Evolutionary conservation across 441 rosid species (phyloP).

Genomic region (Populus hybrid): DNA sequence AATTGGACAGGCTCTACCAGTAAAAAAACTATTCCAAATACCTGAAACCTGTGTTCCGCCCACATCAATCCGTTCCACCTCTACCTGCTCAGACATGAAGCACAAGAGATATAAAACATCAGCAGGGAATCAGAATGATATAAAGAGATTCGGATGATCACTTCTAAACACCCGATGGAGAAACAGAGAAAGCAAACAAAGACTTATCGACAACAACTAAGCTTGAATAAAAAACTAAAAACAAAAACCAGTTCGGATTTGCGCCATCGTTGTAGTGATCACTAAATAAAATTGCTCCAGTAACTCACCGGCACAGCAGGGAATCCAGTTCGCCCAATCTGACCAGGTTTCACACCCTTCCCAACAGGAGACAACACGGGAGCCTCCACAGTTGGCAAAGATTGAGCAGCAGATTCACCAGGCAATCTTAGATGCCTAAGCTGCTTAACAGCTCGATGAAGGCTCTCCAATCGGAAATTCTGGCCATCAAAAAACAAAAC

Average conservation of each 20-base stretch:
- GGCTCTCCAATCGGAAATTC: constrained; percentile 64
- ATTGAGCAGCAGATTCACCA: constrained; percentile 62
- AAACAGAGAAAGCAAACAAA: neutral
- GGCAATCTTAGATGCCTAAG: constrained; percentile 60
- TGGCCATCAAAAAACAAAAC: constrained; percentile 75
- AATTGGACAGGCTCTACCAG: neutral
- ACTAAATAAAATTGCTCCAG: neutral
- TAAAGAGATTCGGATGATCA: neutral
- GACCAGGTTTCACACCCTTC: constrained; percentile 43
- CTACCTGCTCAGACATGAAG: constrained; percentile 41
- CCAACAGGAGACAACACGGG: constrained; percentile 51
- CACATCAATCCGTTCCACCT: constrained; percentile 77
- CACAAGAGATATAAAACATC: neutral
- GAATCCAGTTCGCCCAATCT: constrained; percentile 33
- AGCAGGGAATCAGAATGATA: constrained; percentile 1
- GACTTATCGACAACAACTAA: neutral
- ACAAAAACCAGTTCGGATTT: neutral
- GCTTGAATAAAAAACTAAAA: no score
- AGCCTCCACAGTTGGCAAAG: constrained; percentile 29
- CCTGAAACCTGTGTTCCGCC: constrained; percentile 53
- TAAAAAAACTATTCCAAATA: constrained; percentile 14
- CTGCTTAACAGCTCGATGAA: constrained; percentile 76
- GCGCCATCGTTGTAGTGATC: neutral
- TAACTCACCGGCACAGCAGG: constrained; percentile 54
- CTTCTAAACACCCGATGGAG: neutral